Percentiles rank a stretch among this genome's conserved stretches.
Evolutionary conservation across 2,329 filamentous ascomycete genomes (phyloP).

Genomic region (Epichloe festucae): DNA sequence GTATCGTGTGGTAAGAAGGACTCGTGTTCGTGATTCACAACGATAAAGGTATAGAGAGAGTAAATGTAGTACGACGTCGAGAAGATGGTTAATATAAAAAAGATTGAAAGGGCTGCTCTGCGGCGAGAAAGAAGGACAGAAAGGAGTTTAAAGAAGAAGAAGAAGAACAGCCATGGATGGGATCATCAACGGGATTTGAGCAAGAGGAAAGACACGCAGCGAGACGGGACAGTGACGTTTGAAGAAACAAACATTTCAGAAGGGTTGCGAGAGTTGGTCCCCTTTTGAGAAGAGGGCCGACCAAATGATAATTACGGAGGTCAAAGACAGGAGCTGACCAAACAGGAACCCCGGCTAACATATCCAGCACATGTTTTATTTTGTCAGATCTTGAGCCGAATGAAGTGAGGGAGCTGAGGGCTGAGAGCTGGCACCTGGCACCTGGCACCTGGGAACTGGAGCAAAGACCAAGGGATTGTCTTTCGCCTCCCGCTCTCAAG

Average conservation of each 20-base stretch:
- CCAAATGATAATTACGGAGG: constrained; percentile 1
- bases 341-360: constrained; percentile 3
- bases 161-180: not conserved
- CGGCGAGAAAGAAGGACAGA: not conserved
- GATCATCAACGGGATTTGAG: not conserved
- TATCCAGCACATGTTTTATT: constrained; percentile 2
- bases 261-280: constrained; percentile 3
- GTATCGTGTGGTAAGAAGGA: constrained; percentile 3
- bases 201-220: not conserved
- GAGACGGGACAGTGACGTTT: not conserved
- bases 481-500: constrained; percentile 1
- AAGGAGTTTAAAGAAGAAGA: not conserved
- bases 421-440: not conserved
- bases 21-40: constrained; percentile 5
- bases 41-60: not conserved
- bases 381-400: constrained; percentile 1
- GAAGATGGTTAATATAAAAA: not conserved
- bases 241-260: constrained; percentile 5
- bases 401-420: not conserved
- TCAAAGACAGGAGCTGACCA: not conserved
- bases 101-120: not conserved
- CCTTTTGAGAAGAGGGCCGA: constrained; percentile 6
- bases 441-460: not conserved
- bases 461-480: constrained; percentile 2
- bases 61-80: constrained; percentile 4